Conservation (phyloP, 768 basidiomycete genomes). For the Terana coerulea region DNA sequence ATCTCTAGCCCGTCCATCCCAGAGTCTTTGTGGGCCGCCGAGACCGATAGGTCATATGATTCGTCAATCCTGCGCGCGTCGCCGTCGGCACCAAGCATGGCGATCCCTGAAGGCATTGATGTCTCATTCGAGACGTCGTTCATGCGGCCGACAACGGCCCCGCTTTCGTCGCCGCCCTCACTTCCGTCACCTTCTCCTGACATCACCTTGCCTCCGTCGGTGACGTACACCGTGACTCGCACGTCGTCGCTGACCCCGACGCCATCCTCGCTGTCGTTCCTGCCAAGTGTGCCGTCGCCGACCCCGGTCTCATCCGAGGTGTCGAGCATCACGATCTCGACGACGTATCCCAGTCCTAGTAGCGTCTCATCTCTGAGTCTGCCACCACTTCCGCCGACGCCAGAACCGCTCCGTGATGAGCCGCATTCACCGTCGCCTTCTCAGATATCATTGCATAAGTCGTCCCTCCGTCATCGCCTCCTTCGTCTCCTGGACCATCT, state of each 20-base stretch:
- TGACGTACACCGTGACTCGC: slow-evolving; percentile 5
- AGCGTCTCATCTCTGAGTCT: neutral
- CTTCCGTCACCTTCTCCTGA: too few relatives aligned
- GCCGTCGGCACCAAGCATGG: slow-evolving; percentile 49
- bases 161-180: slow-evolving; percentile 21
- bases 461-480: slow-evolving; percentile 4
- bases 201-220: slow-evolving; percentile 29
- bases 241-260: slow-evolving; percentile 8
- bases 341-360: neutral
- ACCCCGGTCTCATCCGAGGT: slow-evolving; percentile 18
- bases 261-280: slow-evolving; percentile 23
- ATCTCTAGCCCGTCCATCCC: slow-evolving; percentile 37
- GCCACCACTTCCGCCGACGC: neutral
- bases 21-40: slow-evolving; percentile 53
- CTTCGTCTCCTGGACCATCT: slow-evolving; percentile 21
- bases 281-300: slow-evolving; percentile 30
- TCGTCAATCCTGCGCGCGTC: slow-evolving; percentile 74
- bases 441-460: neutral
- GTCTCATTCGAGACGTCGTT: slow-evolving; percentile 72
- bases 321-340: neutral
- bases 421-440: neutral
- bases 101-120: slow-evolving; percentile 58
- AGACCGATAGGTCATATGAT: slow-evolving; percentile 69
- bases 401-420: neutral
- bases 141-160: slow-evolving; percentile 53